A percentile compares a stretch with the other conserved stretches of the same genome.
Evolutionary conservation across 768 basidiomycete species (phyloP).

Genomic region (Tricholoma matsutake): DNA sequence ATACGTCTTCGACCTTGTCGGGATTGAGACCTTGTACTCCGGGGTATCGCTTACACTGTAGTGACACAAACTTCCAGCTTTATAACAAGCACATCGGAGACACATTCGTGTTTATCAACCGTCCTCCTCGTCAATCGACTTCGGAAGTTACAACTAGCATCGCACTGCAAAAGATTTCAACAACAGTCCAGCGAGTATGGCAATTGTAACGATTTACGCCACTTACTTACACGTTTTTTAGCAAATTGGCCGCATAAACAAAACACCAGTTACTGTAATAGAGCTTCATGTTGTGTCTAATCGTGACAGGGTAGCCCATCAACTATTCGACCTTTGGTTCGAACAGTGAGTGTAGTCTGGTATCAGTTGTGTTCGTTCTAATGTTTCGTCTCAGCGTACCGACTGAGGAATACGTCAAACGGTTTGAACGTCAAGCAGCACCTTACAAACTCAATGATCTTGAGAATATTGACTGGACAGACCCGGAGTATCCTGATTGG

Average conservation of each 20-base stretch:
- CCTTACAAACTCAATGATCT: slow-evolving; percentile 43
- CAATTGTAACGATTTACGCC: not conserved
- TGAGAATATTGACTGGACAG: slow-evolving; percentile 38
- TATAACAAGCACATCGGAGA: slow-evolving; percentile 50
- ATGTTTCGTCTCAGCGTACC: slow-evolving; percentile 33
- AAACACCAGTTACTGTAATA: slow-evolving; percentile 46
- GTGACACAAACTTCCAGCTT: slow-evolving; percentile 54
- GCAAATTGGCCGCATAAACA: slow-evolving; percentile 61
- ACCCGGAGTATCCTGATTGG: slow-evolving; percentile 21
- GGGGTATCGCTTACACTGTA: slow-evolving; percentile 56
- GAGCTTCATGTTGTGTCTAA: slow-evolving; percentile 72
- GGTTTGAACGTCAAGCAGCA: slow-evolving; percentile 40
- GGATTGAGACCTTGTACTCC: slow-evolving; percentile 47
- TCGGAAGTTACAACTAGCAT: slow-evolving; percentile 55
- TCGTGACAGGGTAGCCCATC: slow-evolving; percentile 61
- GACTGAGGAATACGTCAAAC: slow-evolving; percentile 44
- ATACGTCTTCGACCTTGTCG: slow-evolving; percentile 44
- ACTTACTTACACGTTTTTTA: slow-evolving; percentile 17
- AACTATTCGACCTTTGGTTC: slow-evolving; percentile 65
- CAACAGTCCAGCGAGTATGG: slow-evolving; percentile 46
- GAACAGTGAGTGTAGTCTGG: slow-evolving; percentile 48
- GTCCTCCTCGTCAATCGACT: slow-evolving; percentile 42
- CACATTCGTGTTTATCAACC: slow-evolving; percentile 58
- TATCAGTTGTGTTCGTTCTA: not conserved
- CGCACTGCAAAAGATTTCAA: slow-evolving; percentile 60